Base-by-base conservation (phyloP, 73 alveolate species). In the Durusdinium trenchii region DNA sequence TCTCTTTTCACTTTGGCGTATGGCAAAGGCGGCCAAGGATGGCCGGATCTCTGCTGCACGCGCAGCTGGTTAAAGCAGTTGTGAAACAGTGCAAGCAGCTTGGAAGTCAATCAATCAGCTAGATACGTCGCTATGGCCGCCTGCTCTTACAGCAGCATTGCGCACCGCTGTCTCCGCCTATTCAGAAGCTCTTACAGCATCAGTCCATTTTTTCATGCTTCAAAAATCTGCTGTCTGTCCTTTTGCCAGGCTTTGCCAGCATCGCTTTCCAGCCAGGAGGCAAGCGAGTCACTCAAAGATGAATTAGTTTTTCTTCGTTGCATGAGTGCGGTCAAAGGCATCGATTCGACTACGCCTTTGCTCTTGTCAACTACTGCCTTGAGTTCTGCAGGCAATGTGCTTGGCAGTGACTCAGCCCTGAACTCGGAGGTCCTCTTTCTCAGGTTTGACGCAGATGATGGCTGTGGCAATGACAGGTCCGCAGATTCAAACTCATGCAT, bases 241-340 rank as follows among this genome's bases (percentile, higher is more conserved):
- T 73, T 73, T 6, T 36, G 85, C 85, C 85, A 73, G 30, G 85
- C 85, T 38, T 38, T 73, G 48, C 85, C 85, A 73, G 85, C 85
- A 38, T 73, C 85, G 51, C 52, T 73, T 6, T 26, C 52, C 85
- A 73, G 85, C 85, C 85, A 73, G 18, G 48, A 4, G 4, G 51
- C 85, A 9, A 73, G 51, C 30, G 85, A 26, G 52, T 73, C 85
- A 36, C 52, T 38, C 23, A 73, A 28, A 36, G 85, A 30, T 32
- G 85, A 73, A 36, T 73, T 73, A 6, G 85, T 28, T 30, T 73
- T 73, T 28, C 85, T 6, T 28, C 85, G 48, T 36, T 73, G 85
- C 85, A 73, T 73, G 36, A 73, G 51, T 36, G 51, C 48, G 23
- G 85, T 73, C 85, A 73, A 6, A 32, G 51, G 85, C 85, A 30